phyloP scores from a whole-genome alignment of 2,329 filamentous ascomycete genomes.

The Lasiodiplodia sp. region DNA sequence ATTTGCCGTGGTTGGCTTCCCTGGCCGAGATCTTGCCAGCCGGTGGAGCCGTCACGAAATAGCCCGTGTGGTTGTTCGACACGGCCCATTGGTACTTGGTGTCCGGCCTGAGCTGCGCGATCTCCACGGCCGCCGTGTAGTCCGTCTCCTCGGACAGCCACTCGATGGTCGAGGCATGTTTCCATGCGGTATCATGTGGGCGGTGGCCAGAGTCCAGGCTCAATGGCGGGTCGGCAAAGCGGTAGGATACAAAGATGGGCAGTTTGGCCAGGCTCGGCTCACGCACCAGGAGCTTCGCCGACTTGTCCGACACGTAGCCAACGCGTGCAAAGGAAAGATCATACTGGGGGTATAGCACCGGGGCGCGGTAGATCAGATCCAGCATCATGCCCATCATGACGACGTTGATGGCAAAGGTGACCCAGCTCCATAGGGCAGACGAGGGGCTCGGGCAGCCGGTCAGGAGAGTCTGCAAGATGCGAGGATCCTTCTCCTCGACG shows the following conservation, averaged over 20 bases:
- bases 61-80: constrained; percentile 85
- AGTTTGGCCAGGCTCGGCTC: constrained; percentile 80
- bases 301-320: constrained; percentile 82
- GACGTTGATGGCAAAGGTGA: constrained; percentile 77
- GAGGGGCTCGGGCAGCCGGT: constrained; percentile 77
- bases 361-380: constrained; percentile 80
- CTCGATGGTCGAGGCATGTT: constrained; percentile 67
- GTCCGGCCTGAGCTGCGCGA: constrained; percentile 73
- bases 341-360: constrained; percentile 71
- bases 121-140: constrained; percentile 75
- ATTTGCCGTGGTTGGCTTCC: constrained; percentile 69
- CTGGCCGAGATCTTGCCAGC: constrained; percentile 65
- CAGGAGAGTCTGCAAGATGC: constrained; percentile 71
- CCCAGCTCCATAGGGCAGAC: constrained; percentile 69
- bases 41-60: constrained; percentile 78
- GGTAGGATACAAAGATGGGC: constrained; percentile 75
- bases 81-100: constrained; percentile 83
- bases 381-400: constrained; percentile 72
- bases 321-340: constrained; percentile 86
- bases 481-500: constrained; percentile 64
- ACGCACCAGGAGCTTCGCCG: constrained; percentile 82
- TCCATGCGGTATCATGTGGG: constrained; percentile 68
- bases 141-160: constrained; percentile 79
- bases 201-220: constrained; percentile 62
- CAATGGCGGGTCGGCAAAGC: constrained; percentile 45